Evolutionary conservation across 176 grass and related monocot species (phyloP).

Genomic region (maize (Zea mays)): Zm-B73-REFERENCE-NAM-5.0 NC_050097.1:211267501-211268000

Average conservation of each 20-base stretch:
- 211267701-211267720: conserved; percentile 34
- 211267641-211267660: conserved; percentile 21
- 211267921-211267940: conserved; percentile 33
- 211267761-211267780: conserved; percentile 8
- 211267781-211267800: conserved; percentile 30
- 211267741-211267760: conserved; percentile 39
- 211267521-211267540: rapidly evolving
- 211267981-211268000: conserved; percentile 37
- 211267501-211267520: conserved; percentile 17
- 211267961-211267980: conserved; percentile 6
- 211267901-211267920: conserved; percentile 42
- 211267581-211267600: conserved; percentile 26
- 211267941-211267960: conserved; percentile 36
- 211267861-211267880: conserved; percentile 35
- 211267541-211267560: background rate
- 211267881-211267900: conserved; percentile 30
- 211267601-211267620: conserved; percentile 38
- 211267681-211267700: conserved; percentile 3
- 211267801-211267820: background rate
- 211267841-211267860: background rate
- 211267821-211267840: background rate
- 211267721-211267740: conserved; percentile 43
- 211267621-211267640: conserved; percentile 25
- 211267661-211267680: conserved; percentile 27
- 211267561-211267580: conserved; percentile 30